Evolutionary conservation across 305 asterid species (phyloP).

Genomic region (Fraxinus latifolia): DNA sequence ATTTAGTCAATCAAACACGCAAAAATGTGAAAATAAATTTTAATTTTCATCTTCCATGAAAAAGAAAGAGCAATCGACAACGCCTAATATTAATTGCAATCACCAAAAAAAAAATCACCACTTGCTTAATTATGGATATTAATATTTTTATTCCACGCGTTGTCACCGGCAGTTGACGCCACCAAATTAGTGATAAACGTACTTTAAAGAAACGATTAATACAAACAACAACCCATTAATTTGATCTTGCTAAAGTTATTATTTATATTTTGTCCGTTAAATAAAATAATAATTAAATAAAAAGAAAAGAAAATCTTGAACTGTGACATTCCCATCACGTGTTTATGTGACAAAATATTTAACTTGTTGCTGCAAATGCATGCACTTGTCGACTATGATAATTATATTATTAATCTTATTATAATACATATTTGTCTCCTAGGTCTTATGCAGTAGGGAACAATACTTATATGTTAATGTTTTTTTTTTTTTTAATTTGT

Average conservation of each 20-base stretch:
- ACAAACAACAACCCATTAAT: not conserved
- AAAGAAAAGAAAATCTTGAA: not conserved
- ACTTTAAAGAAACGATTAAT: not conserved
- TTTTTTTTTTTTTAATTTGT: not conserved
- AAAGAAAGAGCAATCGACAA: too few relatives aligned
- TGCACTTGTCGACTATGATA: not conserved
- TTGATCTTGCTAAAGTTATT: not conserved
- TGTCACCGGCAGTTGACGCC: not conserved
- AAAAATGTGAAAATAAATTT: too few relatives aligned
- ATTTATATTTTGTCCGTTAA: not conserved
- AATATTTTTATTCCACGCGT: not conserved
- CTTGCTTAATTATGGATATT: not conserved
- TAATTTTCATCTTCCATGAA: too few relatives aligned
- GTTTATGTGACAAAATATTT: not conserved
- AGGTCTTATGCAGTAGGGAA: conserved; percentile 25
- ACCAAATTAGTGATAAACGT: not conserved
- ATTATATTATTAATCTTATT: not conserved
- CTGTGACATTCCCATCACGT: not conserved
- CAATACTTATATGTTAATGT: conserved; percentile 12
- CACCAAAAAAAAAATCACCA: too few relatives aligned
- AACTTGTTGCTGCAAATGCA: not conserved
- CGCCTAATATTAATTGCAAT: too few relatives aligned
- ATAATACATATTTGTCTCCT: conserved; percentile 33
- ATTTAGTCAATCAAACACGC: too few relatives aligned
- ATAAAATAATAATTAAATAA: too few relatives aligned